phyloP scores from a whole-genome alignment of 2,329 filamentous ascomycete genomes.

The Fusarium illudens region DNA sequence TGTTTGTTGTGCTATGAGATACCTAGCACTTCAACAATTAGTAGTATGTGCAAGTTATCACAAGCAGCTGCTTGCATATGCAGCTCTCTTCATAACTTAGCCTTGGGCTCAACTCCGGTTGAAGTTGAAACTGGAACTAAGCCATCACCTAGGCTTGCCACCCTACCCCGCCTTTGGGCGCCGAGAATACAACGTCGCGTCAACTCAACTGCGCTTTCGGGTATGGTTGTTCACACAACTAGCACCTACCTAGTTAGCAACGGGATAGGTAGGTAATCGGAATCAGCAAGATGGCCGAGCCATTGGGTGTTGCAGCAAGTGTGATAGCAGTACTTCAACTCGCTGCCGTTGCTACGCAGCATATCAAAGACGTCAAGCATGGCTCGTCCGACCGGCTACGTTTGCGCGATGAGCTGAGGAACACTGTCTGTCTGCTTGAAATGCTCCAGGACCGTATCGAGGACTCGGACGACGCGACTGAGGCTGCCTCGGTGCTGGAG shows the following conservation, averaged over 20 bases:
- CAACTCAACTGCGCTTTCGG: background rate
- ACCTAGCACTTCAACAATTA: too few relatives aligned
- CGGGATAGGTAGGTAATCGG: too few relatives aligned
- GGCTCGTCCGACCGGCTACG: constrained; percentile 8
- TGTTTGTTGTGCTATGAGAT: too few relatives aligned
- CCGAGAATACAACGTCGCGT: background rate
- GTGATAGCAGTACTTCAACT: constrained; percentile 4
- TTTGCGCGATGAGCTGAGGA: constrained; percentile 10
- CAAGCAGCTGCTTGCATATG: background rate
- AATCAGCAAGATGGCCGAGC: background rate
- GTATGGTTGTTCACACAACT: background rate
- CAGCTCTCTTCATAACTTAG: background rate
- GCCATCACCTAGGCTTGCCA: background rate
- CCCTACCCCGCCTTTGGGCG: background rate
- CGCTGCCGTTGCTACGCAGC: background rate
- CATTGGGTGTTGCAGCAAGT: background rate
- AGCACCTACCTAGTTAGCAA: too few relatives aligned
- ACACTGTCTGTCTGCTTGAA: constrained; percentile 3
- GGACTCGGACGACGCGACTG: background rate
- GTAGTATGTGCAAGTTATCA: background rate
- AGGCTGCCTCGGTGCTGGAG: background rate
- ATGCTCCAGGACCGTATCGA: constrained; percentile 13
- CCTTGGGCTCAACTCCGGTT: background rate
- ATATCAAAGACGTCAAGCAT: constrained; percentile 5
- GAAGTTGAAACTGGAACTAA: background rate